A percentile compares a stretch with the other conserved stretches of the same genome.
These are phyloP conservation scores for Schizophyllum commune DNA, from an alignment of 1,284 basidiomycete genomes.

Conservation along the genomic window DNA sequence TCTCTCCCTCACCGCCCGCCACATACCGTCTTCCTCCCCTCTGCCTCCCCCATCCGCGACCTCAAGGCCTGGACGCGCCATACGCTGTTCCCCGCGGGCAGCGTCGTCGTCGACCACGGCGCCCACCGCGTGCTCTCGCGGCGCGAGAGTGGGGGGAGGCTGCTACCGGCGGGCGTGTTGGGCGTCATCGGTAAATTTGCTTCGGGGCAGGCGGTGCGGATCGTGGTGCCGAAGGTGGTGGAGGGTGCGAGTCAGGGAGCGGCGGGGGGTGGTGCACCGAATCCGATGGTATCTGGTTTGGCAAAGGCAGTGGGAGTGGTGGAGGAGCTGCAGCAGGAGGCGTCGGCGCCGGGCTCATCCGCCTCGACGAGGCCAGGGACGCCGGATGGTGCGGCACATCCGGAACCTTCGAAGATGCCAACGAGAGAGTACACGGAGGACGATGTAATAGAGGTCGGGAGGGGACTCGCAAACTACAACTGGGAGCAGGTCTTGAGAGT, in stretches of 20 bases:
- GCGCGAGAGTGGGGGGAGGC: conserved; percentile 81
- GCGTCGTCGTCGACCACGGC: conserved; percentile 83
- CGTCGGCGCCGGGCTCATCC: conserved; percentile 23
- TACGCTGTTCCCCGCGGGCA: conserved; percentile 84
- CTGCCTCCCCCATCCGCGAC: conserved; percentile 72
- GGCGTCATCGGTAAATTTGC: conserved; percentile 88
- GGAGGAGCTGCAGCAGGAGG: conserved; percentile 20
- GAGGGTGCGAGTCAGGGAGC: too few relatives aligned
- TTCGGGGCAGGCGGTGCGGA: conserved; percentile 86
- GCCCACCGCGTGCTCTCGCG: conserved; percentile 82
- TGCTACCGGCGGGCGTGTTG: conserved; percentile 87
- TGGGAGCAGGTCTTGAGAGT: conserved; percentile 86
- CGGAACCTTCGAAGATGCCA: conserved; percentile 17
- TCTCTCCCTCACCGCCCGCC: conserved; percentile 45
- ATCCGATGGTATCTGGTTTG: too few relatives aligned
- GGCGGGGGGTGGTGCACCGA: too few relatives aligned
- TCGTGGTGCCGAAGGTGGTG: conserved; percentile 49
- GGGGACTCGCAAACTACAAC: conserved; percentile 94
- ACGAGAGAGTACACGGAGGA: conserved; percentile 34
- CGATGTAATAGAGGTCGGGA: conserved; percentile 86
- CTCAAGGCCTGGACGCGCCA: conserved; percentile 95
- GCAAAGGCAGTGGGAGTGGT: neutral
- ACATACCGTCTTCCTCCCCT: conserved; percentile 85
- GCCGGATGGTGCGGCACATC: conserved; percentile 27
- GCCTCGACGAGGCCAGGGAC: conserved; percentile 34